Base-by-base conservation (phyloP, 192 early-diverging fungal genomes). In the Backusella westeae region DNA sequence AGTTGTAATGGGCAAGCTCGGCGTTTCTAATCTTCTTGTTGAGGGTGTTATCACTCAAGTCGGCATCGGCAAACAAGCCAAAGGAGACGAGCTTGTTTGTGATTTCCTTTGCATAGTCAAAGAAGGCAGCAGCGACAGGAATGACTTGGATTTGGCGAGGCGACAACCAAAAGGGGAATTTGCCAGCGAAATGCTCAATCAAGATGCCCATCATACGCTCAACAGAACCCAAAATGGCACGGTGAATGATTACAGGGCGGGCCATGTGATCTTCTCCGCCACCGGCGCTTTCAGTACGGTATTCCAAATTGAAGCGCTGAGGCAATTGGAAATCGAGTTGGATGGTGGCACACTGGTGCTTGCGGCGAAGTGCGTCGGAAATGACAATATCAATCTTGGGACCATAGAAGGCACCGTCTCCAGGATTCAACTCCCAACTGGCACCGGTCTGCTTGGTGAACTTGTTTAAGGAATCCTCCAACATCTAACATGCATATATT, bases 351-450 rank as follows among this genome's bases (percentile, higher is more conserved):
- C 98, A 99, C 85, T 98, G 98, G 80, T 93, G 93, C 42, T 88
- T 89, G 46, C 98, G 94, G 77, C 91, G 87, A 70, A 99, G 89
- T 14, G 97, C 97, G 84, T 99, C 98, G 14, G 91, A 87, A 80
- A 99, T 94, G 42, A 91, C 91, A 83, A 99, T 98, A 86, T 99
- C 98, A 80, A 99, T 95, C 92, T 99, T 99, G 81, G 98, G 98
- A n/a, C 98, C 98, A 83, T 99, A 99, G 90, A 99, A 99, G 26
- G 98, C 98, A 52, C 98, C 98, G 85, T 99, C 98, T 75, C 95
- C 95, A 9, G 91, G 93, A 83, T 98, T 95, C 66, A 98, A 66
- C 78, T 90, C 90, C 98, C 98, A 99, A 29, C 83, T 82, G 34
- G 86, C 72, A 42, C 93, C 94, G 4, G 75, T 74, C 9, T 72